Conservation (phyloP, 2,329 filamentous ascomycete genomes). For the Thielaviopsis euricoi region DNA sequence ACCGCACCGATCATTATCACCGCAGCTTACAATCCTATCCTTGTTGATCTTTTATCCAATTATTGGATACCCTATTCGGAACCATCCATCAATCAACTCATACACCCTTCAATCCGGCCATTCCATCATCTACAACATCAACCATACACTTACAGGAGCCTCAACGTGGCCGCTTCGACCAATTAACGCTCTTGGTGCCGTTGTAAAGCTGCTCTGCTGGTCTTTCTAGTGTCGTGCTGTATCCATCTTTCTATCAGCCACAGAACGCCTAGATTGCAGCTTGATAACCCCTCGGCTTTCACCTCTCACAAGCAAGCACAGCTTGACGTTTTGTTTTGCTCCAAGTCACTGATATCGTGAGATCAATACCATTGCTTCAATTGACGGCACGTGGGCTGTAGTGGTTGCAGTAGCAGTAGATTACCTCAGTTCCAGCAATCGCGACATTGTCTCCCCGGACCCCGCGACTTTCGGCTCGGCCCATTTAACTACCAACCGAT, state of each 20-base stretch:
- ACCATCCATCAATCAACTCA: neutral
- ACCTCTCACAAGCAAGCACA: neutral
- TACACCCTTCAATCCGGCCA: neutral
- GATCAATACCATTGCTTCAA: neutral
- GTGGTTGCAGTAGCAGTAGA: neutral
- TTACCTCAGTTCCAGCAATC: neutral
- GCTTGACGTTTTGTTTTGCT: neutral
- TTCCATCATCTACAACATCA: neutral
- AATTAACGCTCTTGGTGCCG: neutral
- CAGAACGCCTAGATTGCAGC: neutral
- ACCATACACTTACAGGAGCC: neutral
- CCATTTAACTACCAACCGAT: constrained; percentile 1
- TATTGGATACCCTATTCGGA: neutral
- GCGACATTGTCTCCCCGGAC: neutral
- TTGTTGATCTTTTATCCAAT: neutral
- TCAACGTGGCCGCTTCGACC: neutral
- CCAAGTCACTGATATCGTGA: neutral
- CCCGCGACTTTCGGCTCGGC: neutral
- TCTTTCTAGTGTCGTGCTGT: neutral
- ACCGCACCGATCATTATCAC: neutral
- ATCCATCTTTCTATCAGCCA: neutral
- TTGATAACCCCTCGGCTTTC: neutral
- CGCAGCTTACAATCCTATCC: neutral
- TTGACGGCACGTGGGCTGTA: neutral
- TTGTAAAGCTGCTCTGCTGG: neutral